Evolutionary conservation across 768 basidiomycete species (phyloP).

Genomic region (Lanmaoa rubissima): DNA sequence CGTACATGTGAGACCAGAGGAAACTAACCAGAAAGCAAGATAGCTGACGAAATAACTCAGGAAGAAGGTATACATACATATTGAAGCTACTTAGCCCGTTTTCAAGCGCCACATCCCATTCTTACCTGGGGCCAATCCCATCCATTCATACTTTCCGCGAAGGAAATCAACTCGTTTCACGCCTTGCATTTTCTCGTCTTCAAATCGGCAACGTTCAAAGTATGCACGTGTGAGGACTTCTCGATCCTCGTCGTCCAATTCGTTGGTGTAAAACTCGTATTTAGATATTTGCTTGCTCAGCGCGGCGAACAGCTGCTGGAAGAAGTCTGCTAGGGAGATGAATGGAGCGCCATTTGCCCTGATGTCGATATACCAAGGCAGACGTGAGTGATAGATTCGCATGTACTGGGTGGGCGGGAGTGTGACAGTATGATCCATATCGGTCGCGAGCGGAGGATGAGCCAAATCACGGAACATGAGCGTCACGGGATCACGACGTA

Average conservation of each 20-base stretch:
- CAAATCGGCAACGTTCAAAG: constrained; percentile 40
- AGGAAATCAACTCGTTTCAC: constrained; percentile 61
- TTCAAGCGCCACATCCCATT: constrained; percentile 69
- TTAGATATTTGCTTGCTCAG: constrained; percentile 46
- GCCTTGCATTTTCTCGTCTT: constrained; percentile 39
- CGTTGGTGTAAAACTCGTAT: constrained; percentile 59
- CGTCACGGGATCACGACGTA: constrained; percentile 42
- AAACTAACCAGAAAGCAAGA: background rate
- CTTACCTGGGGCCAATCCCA: constrained; percentile 51
- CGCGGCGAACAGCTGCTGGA: constrained; percentile 43
- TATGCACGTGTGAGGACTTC: constrained; percentile 45
- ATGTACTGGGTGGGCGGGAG: constrained; percentile 48
- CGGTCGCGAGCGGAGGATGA: constrained; percentile 43
- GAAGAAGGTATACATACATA: background rate
- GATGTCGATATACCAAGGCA: constrained; percentile 72
- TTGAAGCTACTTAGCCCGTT: constrained; percentile 33
- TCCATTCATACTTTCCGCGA: constrained; percentile 49
- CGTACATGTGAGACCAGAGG: background rate
- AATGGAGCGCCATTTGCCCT: constrained; percentile 42
- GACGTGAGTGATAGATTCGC: constrained; percentile 53
- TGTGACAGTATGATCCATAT: constrained; percentile 55
- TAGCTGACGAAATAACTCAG: background rate
- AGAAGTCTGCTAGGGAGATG: constrained; percentile 57
- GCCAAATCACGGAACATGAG: constrained; percentile 46
- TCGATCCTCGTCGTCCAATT: constrained; percentile 46